These are phyloP conservation scores for Syzygium aromaticum DNA, from an alignment of 345 rosid species.

Conservation along the genomic window DNA sequence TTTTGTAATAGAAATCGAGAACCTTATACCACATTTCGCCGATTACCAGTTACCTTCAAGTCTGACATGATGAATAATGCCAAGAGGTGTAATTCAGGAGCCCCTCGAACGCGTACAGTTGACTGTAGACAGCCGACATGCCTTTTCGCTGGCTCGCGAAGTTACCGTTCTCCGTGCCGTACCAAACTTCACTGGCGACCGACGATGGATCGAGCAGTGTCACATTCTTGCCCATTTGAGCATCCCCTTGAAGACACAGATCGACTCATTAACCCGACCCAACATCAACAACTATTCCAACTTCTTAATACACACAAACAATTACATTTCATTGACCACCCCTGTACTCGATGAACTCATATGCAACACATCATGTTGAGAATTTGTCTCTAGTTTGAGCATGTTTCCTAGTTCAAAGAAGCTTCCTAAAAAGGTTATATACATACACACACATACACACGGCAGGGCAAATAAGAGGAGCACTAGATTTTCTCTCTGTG, in stretches of 20 bases:
- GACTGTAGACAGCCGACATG: constrained; percentile 57
- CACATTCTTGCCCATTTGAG: constrained; percentile 50
- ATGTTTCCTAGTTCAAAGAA: no score
- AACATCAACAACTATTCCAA: neutral
- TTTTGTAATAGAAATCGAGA: neutral
- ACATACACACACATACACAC: no score
- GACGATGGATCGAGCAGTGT: constrained; percentile 48
- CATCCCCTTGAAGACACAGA: constrained; percentile 45
- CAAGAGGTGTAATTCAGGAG: constrained; percentile 71
- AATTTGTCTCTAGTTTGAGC: no score
- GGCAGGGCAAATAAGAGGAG: no score
- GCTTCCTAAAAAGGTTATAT: no score
- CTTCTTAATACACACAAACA: neutral
- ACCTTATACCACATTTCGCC: neutral
- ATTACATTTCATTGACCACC: neutral
- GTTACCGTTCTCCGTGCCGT: constrained; percentile 47
- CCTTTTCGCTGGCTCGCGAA: constrained; percentile 28
- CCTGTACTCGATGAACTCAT: neutral
- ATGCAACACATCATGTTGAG: neutral
- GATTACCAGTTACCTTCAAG: constrained; percentile 34
- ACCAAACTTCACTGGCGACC: constrained; percentile 60
- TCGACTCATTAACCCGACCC: neutral
- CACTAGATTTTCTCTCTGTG: no score
- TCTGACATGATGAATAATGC: constrained; percentile 77
- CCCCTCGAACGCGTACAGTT: constrained; percentile 73